These are phyloP conservation scores for Mortierella antarctica DNA, from an alignment of 192 early-diverging fungal genomes.

Conservation along the genomic window DNA sequence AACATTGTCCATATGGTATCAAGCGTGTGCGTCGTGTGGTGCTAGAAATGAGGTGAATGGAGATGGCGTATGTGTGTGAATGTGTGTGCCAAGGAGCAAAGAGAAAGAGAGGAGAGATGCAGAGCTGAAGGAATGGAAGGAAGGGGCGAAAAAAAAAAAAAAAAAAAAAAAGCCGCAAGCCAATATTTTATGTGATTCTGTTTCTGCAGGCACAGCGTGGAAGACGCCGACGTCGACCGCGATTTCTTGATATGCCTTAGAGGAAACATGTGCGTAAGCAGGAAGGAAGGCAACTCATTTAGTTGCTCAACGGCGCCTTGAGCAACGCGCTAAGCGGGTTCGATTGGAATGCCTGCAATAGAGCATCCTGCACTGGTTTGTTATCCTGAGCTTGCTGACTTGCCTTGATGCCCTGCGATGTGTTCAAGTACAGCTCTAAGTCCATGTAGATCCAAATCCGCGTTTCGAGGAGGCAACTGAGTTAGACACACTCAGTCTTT, in stretches of 20 bases:
- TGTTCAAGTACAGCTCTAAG: constrained; percentile 44
- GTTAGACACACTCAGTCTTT: neutral
- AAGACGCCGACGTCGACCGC: neutral
- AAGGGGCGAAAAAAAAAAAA: neutral
- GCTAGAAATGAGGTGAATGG: neutral
- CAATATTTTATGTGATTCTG: neutral
- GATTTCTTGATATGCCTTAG: neutral
- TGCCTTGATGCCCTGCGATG: constrained; percentile 47
- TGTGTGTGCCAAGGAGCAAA: neutral
- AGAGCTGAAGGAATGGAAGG: neutral
- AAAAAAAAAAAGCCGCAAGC: neutral
- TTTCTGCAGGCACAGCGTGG: neutral
- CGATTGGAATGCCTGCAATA: constrained; percentile 29
- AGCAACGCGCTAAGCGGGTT: constrained; percentile 14
- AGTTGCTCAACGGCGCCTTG: neutral
- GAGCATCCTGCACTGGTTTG: constrained; percentile 14
- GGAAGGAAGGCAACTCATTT: neutral
- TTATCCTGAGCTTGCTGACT: constrained; percentile 47
- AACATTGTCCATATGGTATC: neutral
- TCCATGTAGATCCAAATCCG: neutral
- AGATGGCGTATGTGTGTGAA: neutral
- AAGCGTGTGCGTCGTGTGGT: too few relatives aligned
- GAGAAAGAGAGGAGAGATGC: neutral
- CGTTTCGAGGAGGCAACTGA: neutral
- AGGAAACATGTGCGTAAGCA: neutral